phyloP scores from a whole-genome alignment of 2,329 filamentous ascomycete genomes.

The Epichloe amarillans region DNA sequence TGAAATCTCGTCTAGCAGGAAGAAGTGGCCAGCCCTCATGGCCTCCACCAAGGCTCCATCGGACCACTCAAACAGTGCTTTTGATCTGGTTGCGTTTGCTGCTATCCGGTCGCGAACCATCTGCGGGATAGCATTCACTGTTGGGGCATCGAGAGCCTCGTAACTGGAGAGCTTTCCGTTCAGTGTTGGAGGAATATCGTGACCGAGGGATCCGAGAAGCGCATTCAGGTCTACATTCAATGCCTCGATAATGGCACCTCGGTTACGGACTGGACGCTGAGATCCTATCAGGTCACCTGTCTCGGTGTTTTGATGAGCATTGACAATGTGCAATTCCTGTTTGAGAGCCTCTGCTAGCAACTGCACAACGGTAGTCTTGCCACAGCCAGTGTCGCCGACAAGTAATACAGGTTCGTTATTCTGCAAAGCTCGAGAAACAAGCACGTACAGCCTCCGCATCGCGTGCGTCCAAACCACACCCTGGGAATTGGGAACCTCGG shows the following conservation, averaged over 20 bases:
- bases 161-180: constrained; percentile 48
- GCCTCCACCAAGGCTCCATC: constrained; percentile 89
- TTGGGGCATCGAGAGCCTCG: constrained; percentile 30
- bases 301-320: constrained; percentile 96
- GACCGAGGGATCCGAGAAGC: constrained; percentile 28
- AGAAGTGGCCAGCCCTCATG: constrained; percentile 82
- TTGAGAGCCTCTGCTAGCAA: constrained; percentile 69
- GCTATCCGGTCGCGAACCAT: constrained; percentile 33
- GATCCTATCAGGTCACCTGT: constrained; percentile 95
- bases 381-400: constrained; percentile 92
- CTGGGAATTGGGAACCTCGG: constrained; percentile 35
- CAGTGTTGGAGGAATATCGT: constrained; percentile 27
- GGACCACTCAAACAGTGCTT: constrained; percentile 89
- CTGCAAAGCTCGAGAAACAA: constrained; percentile 73
- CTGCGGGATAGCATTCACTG: constrained; percentile 33
- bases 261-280: constrained; percentile 80
- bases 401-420: constrained; percentile 91
- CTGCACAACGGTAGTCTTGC: constrained; percentile 95
- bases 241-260: constrained; percentile 54
- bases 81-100: constrained; percentile 46
- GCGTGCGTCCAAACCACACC: constrained; percentile 87
- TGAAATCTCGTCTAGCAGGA: constrained; percentile 94
- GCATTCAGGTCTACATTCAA: constrained; percentile 48
- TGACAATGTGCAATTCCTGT: constrained; percentile 75
- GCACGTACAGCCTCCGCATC: constrained; percentile 80